Evolutionary conservation across 306 rosid species (phyloP).

Genomic region (Urtica urens): DNA sequence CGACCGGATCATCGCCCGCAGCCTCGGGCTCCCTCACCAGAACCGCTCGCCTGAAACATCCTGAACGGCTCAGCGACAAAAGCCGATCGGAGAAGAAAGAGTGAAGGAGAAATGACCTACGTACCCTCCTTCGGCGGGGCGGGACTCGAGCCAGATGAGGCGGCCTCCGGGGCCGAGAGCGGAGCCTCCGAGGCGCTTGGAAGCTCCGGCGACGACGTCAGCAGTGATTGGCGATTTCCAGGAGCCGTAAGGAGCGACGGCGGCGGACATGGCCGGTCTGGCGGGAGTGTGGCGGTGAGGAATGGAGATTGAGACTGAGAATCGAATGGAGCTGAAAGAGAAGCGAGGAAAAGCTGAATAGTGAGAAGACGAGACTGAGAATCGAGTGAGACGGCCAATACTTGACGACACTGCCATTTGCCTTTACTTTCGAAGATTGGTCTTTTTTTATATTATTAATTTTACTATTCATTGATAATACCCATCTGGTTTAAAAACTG

Average conservation of each 20-base stretch:
- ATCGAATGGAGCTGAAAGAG: constrained; percentile 1
- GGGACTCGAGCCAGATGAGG: constrained; percentile 84
- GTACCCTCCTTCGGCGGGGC: constrained; percentile 83
- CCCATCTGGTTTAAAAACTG: no score
- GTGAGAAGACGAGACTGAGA: neutral
- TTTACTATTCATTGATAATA: no score
- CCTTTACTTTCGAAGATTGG: no score
- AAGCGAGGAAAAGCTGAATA: neutral
- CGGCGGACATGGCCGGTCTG: constrained; percentile 1
- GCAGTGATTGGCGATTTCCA: constrained; percentile 90
- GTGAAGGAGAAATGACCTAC: neutral
- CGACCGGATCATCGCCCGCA: constrained; percentile 45
- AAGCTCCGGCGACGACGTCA: constrained; percentile 76
- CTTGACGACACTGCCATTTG: constrained; percentile 10
- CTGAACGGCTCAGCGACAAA: neutral
- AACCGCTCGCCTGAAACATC: constrained; percentile 56
- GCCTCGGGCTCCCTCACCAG: constrained; percentile 67
- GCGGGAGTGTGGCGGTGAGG: neutral
- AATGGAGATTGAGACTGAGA: neutral
- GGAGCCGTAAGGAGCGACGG: constrained; percentile 66
- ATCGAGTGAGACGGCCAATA: constrained; percentile 8
- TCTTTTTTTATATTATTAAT: neutral
- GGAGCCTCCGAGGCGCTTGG: constrained; percentile 68
- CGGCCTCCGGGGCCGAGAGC: constrained; percentile 56
- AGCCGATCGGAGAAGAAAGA: neutral